Evolutionary conservation across 257 asterid species (phyloP).

Genomic region (Rauvolfia tetraphylla): DNA sequence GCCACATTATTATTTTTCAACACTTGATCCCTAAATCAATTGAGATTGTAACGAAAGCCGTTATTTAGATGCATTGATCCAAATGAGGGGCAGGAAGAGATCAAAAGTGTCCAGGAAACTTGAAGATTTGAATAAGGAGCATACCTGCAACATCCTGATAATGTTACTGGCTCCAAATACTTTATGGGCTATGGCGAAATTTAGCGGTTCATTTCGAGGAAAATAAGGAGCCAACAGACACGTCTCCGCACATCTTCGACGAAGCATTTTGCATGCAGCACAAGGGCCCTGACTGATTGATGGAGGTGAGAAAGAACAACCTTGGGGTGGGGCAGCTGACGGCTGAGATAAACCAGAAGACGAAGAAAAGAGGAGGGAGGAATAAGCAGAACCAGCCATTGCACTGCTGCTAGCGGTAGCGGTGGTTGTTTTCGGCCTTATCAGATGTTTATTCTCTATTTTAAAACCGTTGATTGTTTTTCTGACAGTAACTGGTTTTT

Average conservation of each 20-base stretch:
- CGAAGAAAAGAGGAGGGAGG: background rate
- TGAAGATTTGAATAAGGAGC: background rate
- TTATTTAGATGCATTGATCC: too few relatives aligned
- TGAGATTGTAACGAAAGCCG: too few relatives aligned
- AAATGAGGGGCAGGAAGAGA: background rate
- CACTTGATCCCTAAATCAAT: too few relatives aligned
- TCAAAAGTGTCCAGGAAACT: background rate
- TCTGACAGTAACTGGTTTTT: too few relatives aligned
- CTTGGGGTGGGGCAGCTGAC: too few relatives aligned
- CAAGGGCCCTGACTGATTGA: constrained; percentile 27
- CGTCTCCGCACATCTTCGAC: constrained; percentile 36
- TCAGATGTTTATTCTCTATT: too few relatives aligned
- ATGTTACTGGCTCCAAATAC: constrained; percentile 44
- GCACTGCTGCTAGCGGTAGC: background rate
- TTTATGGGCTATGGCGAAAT: constrained; percentile 36
- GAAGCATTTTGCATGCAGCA: constrained; percentile 44
- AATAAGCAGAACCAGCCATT: background rate
- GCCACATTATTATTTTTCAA: too few relatives aligned
- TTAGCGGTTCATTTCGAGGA: constrained; percentile 36
- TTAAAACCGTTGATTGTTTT: too few relatives aligned
- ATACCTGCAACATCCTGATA: constrained; percentile 36
- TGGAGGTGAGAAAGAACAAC: constrained; percentile 1
- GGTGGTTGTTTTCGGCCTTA: too few relatives aligned
- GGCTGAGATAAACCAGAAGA: background rate
- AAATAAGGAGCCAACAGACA: constrained; percentile 41